Base-by-base conservation (phyloP, 106 monocot genomes). In the Iris macrosiphon region DNA sequence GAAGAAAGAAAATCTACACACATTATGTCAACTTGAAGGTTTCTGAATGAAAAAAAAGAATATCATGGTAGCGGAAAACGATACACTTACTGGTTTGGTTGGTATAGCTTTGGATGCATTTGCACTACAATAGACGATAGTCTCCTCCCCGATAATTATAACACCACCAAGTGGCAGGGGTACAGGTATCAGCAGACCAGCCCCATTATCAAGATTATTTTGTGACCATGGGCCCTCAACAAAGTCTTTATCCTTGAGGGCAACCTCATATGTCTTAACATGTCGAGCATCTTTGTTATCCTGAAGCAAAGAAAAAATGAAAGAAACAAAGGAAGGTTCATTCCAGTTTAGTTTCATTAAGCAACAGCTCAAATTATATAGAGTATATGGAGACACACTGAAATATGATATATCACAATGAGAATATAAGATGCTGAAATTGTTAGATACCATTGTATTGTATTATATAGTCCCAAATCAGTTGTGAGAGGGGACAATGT, bases 221-320 rank as follows among this genome's bases (percentile, higher is more conserved):
- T 90, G 96, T 15, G 86, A 91, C 96, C 90, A 98, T 49, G 86
- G 96, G 39, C 96, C 96, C 74, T 98, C 96, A 60, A 80, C 74
- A 65, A 98, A 98, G 50, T 98, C 96, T 63, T 98, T 98, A 55
- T 98, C 96, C 69, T 98, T 98, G 33, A 98, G 80, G 5, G 83
- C 85, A 59, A 98, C 90, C 59, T 98, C 96, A 59, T 98, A 98
- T 61, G 96, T 98, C 66, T 98, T 98, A 55, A 87, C 83, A 75
- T 98, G 96, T 5, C 96, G 82, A 31, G 90, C 96, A 87, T 98
- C 96, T 72, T 90, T 98, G 53, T 98, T 98, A 67, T 98, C 90
- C 96, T 98, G 63, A 1, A 67, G 19, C 26, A 40, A 49, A n/a
- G 4, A 13, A 62, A 50, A 28, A 18, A 57, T 60, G 21, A 30